Base-by-base conservation (phyloP, 495 filamentous ascomycete species). In the Hypoxylon subgilvum region DNA sequence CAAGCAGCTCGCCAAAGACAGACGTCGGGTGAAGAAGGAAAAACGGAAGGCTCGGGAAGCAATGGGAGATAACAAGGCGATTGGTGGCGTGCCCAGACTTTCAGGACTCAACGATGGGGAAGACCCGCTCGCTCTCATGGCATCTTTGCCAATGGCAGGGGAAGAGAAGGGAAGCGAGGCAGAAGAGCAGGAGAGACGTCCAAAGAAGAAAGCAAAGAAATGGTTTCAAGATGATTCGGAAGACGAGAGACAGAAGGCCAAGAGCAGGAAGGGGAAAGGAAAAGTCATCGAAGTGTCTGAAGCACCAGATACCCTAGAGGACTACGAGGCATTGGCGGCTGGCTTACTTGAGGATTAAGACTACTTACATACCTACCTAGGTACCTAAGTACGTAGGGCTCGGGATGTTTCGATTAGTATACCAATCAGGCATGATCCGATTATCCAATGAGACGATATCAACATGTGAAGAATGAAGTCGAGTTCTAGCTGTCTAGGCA, bases 261-360 rank as follows among this genome's bases (percentile, higher is more conserved):
- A 76, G 67, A 76, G 60, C 44, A 74, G 70, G 66, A 82, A 79
- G 70, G 68, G 69, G 2, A 78, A 69, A 58, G 69, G 67, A 7
- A 81, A 74, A 65, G 76, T 83, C 39, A 79, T 82, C 59, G 75
- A 82, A 60, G 76, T 81, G 55, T 77, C 76, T 18, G 74, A 84
- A 32, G 84, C 88, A 72, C 90, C 90, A 48, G 85, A 92, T 72
- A 96, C 88, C 18, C 72, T 96, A 75, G 89, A 93, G 65, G 91
- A 96, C 79, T 76, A 96, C 70, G 93, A 97, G 74, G 86, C 87
- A 47, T 66, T 96, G 81, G 93, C 93, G 60, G 84, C 87, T 59
- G 91, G 90, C 1, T 74, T 97, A 67, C 77, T 97, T 66, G 87
- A 82, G 45, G 79, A 76, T 44, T 79, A 38, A n/a, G n/a, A n/a